A percentile compares a stretch with the other conserved stretches of the same genome.
phyloP scores from a whole-genome alignment of 2,329 filamentous ascomycete genomes.

The Aspergillus floridensis region DNA sequence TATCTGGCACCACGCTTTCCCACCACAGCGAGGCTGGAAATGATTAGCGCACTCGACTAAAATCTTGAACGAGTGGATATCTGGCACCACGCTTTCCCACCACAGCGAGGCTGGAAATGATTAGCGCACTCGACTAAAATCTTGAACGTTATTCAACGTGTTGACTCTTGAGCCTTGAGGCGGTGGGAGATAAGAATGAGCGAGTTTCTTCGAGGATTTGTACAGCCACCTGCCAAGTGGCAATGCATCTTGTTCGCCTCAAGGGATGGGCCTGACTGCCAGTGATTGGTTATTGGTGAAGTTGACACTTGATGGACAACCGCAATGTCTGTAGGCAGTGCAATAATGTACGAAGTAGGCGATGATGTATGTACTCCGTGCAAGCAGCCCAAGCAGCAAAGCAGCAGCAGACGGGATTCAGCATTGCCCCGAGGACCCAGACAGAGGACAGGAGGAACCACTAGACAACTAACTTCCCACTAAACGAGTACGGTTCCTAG shows the following conservation, averaged over 20 bases:
- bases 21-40: too few species aligned
- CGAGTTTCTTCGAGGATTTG: background rate
- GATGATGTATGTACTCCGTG: too few species aligned
- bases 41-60: too few species aligned
- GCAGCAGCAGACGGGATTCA: too few species aligned
- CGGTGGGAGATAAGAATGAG: background rate
- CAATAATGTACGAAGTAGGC: background rate
- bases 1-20: too few species aligned
- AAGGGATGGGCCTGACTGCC: too few species aligned
- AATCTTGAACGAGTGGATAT: background rate
- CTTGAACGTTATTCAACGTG: background rate
- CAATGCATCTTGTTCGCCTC: background rate
- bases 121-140: background rate
- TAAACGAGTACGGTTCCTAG: background rate
- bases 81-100: too few species aligned
- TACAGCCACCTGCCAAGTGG: background rate
- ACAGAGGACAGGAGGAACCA: too few species aligned
- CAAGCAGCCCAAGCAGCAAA: background rate
- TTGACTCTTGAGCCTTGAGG: background rate
- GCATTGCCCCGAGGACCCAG: background rate
- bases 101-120: slow-evolving; percentile 1
- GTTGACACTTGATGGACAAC: background rate
- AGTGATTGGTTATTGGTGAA: too few species aligned
- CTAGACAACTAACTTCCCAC: background rate
- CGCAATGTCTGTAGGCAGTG: background rate